A percentile compares a stretch with the other conserved stretches of the same genome.
Conservation (phyloP, 352 stramenopile species). For the Globisporangium emineosum region DNA sequence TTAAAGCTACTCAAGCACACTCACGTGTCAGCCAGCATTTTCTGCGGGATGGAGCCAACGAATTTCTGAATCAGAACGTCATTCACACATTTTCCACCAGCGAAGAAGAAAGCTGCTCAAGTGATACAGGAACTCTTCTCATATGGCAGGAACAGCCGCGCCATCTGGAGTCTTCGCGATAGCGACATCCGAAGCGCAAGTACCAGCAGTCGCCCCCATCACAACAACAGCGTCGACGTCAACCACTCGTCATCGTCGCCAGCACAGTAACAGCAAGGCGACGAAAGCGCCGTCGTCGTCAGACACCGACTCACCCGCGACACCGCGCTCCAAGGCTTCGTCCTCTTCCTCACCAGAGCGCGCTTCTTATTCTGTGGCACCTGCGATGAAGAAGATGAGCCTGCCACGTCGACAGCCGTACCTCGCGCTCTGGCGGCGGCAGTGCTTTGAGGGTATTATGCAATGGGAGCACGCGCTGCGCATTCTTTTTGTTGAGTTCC, state of each 20-base stretch:
- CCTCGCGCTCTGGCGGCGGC: constrained; percentile 41
- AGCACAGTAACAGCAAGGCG: neutral
- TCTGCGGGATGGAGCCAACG: constrained; percentile 8
- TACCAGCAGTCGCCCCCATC: neutral
- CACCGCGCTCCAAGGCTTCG: neutral
- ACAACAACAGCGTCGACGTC: neutral
- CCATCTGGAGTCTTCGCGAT: neutral
- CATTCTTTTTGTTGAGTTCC: constrained; percentile 52
- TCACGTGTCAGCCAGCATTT: neutral
- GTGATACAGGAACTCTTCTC: neutral
- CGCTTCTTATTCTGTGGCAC: too few species aligned
- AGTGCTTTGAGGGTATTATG: constrained; percentile 67
- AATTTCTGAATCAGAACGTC: constrained; percentile 2
- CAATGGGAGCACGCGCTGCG: constrained; percentile 59
- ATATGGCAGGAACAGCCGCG: constrained; percentile 6
- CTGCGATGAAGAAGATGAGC: constrained; percentile 11
- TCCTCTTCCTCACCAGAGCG: neutral
- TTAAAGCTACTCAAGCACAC: too few species aligned
- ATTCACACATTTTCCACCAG: neutral
- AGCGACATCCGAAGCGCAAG: neutral
- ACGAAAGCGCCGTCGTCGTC: neutral
- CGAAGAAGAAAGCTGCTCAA: neutral
- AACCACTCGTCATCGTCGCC: neutral
- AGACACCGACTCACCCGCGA: neutral
- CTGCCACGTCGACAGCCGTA: constrained; percentile 10